Base-by-base conservation (phyloP, 805 yeast species). In the Debaryomyces castellii region DNA sequence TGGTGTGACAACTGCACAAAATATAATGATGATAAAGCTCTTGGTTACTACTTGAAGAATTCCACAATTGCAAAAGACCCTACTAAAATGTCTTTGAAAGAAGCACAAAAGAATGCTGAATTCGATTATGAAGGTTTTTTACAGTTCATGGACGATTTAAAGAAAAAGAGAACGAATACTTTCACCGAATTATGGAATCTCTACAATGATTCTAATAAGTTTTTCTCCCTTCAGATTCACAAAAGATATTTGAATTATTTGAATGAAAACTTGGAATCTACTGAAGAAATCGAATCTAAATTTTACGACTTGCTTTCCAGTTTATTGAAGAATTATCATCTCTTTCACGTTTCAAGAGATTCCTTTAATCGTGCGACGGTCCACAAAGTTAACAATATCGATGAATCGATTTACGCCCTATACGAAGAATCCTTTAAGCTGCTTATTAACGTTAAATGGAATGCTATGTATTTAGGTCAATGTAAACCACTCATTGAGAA, bases 111-210 rank as follows among this genome's bases (percentile, higher is more conserved):
- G 34, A 54, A 64, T 46, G 65, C 60, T 2, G 59, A 68, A 39
- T 72, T 72, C 44, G 73, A 72, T 49, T 69, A 69, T 49, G 70
- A 69, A 47, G 64, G 67, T 4, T 72, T 55, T 52, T 51, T 70
- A 48, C 55, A 43, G 25, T 69, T 57, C 40, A 40, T 58, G 7
- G 46, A 55, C 2, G 59, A 55, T 16, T 49, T 71, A 25, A 49
- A 53, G 21, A 32, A 45, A n/a, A 62, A 57, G 41, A 55, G 77
- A 44, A 35, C 41, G 4, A 57, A 56, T 2, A 53, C 63, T 9
- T 52, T 70, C 39, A 43, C 52, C 14, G 64, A 66, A 41, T 51
- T 71, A 12, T 72, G 76, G 76, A 46, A 50, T n/a, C 57, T 71
- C 28, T 69, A 62, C 54, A 55, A 52, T 20, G 51, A 55, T 10